A percentile compares a stretch with the other conserved stretches of the same genome.
phyloP scores from a whole-genome alignment of 2,329 filamentous ascomycete genomes.

The Mycosphaerella sp. region DNA sequence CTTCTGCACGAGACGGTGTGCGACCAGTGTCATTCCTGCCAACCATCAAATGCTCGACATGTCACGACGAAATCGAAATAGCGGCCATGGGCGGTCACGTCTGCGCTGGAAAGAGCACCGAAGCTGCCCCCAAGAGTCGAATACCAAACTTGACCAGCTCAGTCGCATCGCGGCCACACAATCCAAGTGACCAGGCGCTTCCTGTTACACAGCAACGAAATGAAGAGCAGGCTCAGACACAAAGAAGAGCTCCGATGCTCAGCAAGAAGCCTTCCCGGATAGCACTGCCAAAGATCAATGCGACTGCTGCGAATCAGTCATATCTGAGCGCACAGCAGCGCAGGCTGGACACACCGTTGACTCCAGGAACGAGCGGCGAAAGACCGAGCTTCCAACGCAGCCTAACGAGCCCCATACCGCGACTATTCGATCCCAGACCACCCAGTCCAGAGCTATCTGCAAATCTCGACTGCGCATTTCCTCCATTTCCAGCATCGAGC shows the following conservation, averaged over 20 bases:
- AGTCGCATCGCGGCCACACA: slow-evolving; percentile 24
- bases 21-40: slow-evolving; percentile 67
- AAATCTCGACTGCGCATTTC: slow-evolving; percentile 49
- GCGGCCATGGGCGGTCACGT: slow-evolving; percentile 79
- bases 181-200: slow-evolving; percentile 12
- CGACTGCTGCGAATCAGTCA: slow-evolving; percentile 29
- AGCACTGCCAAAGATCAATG: slow-evolving; percentile 29
- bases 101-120: slow-evolving; percentile 42
- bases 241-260: slow-evolving; percentile 13
- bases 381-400: slow-evolving; percentile 27
- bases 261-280: slow-evolving; percentile 19
- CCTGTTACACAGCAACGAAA: slow-evolving; percentile 1
- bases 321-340: slow-evolving; percentile 34
- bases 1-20: slow-evolving; percentile 33
- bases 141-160: slow-evolving; percentile 25
- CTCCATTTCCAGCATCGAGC: slow-evolving; percentile 43
- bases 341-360: slow-evolving; percentile 51
- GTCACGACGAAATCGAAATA: slow-evolving; percentile 70
- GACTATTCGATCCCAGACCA: slow-evolving; percentile 30
- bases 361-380: slow-evolving; percentile 31
- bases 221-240: slow-evolving; percentile 10
- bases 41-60: slow-evolving; percentile 81
- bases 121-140: slow-evolving; percentile 14
- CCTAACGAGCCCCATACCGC: slow-evolving; percentile 30
- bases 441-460: slow-evolving; percentile 40